A percentile compares a stretch with the other conserved stretches of the same genome.
Conservation (phyloP, 2,329 filamentous ascomycete species). For the Neofusicoccum parvum region DNA sequence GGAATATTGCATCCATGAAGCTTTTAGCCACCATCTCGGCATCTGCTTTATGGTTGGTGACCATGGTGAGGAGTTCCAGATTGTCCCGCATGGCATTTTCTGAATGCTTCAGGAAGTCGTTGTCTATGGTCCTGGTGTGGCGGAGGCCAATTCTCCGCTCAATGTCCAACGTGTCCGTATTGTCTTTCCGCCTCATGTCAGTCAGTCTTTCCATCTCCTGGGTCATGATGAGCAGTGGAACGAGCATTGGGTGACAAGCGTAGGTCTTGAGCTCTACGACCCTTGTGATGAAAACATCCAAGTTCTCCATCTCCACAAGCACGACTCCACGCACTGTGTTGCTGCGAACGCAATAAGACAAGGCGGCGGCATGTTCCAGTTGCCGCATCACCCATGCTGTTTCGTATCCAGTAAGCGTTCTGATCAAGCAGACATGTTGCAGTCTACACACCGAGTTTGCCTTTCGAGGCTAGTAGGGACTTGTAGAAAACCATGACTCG, state of each 20-base stretch:
- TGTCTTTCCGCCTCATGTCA: neutral
- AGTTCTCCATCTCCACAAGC: neutral
- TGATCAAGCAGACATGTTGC: neutral
- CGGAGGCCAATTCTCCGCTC: neutral
- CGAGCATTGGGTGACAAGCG: neutral
- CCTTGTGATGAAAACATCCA: neutral
- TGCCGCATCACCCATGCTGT: neutral
- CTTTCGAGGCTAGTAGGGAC: neutral
- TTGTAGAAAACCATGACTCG: neutral
- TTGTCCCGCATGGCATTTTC: neutral
- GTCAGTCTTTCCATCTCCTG: neutral
- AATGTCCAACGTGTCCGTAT: neutral
- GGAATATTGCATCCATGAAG: neutral
- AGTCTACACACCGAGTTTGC: neutral
- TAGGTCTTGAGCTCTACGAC: neutral
- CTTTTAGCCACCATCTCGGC: neutral
- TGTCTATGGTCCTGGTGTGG: neutral
- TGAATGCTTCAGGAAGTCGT: neutral
- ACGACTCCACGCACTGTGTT: neutral
- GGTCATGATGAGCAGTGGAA: neutral
- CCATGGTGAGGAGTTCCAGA: neutral
- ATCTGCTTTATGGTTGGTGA: constrained; percentile 1
- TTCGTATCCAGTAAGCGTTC: neutral
- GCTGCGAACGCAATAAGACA: neutral
- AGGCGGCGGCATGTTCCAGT: neutral